Base-by-base conservation (phyloP, 2,329 filamentous ascomycete genomes). In the Simplicillium aogashimaense region DNA sequence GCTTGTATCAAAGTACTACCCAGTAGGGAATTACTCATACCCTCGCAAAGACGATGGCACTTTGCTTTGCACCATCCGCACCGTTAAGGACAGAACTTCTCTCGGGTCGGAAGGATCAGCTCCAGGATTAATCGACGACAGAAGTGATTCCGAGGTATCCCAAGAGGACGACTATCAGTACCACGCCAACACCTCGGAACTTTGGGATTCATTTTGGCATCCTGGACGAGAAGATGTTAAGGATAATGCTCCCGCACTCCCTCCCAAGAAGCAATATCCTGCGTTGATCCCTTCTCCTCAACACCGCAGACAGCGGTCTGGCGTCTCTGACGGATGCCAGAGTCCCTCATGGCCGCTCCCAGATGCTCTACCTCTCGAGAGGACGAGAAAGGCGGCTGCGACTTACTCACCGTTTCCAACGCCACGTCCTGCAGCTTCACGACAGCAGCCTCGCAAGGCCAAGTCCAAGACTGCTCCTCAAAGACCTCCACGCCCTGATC, bases 201-300 rank as follows among this genome's bases (percentile, higher is more conserved):
- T 72, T 3, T 76, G 71, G 70, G 67, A 74, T 48, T 67, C 58
- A 39, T 76, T 73, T 50, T 73, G 69, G 70, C 49, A 50, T 31
- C 50, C 44, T 1, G 47, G 14, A 33, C 32, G 46, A 47, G 16
- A 35, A 43, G 29, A 45, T 44, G 15, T 43, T 51, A 9, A 50
- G 43, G 36, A 57, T 6, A 12, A 6, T 56, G 44, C 56, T 7
- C 6, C 20, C 20, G 9, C 20, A 9, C 6, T 9, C 20, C 5
- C 20, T 25, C 20, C 20, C 20, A n/a, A 29, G 16, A 25, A 39
- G 6, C 20, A 59, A 16, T 56, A 56, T 41, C 54, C 55, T 15
- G 56, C 56, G 11, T 42, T 58, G 44, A 51, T 58, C 7, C 50
- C 57, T 10, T 11, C 14, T 11, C 53, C 54, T n/a, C 50, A 53